phyloP scores from a whole-genome alignment of 257 asterid genomes.

The Solanum raphanifolium region DNA sequence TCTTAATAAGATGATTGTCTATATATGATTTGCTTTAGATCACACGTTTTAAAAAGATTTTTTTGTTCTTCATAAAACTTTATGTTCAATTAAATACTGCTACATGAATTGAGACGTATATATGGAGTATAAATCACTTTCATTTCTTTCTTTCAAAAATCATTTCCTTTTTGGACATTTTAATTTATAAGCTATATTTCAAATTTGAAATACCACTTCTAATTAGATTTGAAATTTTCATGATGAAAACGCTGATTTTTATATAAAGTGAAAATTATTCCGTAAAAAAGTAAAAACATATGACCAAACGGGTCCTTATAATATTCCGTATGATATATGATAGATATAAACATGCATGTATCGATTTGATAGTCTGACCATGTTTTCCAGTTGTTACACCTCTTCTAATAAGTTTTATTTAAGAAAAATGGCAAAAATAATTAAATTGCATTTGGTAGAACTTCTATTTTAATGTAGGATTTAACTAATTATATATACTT shows the following conservation, averaged over 20 bases:
- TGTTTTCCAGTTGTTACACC: not conserved
- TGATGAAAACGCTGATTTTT: not conserved
- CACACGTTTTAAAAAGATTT: not conserved
- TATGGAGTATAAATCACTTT: not conserved
- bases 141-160: not conserved
- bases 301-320: not conserved
- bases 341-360: not conserved
- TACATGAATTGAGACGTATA: not conserved
- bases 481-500: not conserved
- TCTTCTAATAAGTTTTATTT: not conserved
- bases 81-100: accelerated
- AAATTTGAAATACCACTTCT: not conserved
- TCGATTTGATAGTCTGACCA: not conserved
- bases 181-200: not conserved
- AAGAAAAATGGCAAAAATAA: not conserved
- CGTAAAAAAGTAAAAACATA: not conserved
- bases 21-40: not conserved
- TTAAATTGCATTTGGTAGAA: not conserved
- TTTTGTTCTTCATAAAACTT: not conserved
- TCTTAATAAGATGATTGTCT: not conserved
- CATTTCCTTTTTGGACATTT: not conserved
- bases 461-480: not conserved
- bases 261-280: not conserved
- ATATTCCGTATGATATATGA: not conserved
- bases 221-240: not conserved